Evolutionary conservation across 2,329 filamentous ascomycete genomes (phyloP).

Genomic region (Lasiodiplodia sp.): DNA sequence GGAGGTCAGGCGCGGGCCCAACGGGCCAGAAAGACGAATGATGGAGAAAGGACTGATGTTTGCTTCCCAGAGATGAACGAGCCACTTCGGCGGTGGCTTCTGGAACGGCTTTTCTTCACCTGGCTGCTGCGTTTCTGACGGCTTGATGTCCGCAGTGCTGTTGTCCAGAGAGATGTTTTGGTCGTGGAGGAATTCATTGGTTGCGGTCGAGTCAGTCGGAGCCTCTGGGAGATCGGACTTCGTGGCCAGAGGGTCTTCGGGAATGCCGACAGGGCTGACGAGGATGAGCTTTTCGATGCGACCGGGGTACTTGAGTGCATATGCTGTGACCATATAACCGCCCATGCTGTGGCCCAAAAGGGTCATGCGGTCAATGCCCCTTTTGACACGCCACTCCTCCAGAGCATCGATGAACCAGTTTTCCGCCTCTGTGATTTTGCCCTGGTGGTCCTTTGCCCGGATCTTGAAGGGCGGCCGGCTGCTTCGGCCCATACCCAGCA

Average conservation of each 20-base stretch:
- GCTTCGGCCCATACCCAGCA: conserved; percentile 94
- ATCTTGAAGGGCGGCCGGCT: conserved; percentile 85
- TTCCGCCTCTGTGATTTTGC: conserved; percentile 87
- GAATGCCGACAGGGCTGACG: conserved; percentile 91
- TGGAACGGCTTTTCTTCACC: neutral
- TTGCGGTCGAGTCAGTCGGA: conserved; percentile 61
- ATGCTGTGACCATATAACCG: conserved; percentile 95
- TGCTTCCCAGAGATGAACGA: conserved; percentile 94
- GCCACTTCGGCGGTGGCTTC: conserved; percentile 70
- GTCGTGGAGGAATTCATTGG: conserved; percentile 68
- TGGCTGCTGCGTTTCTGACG: conserved; percentile 48
- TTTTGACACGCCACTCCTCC: conserved; percentile 91
- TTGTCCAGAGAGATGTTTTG: neutral
- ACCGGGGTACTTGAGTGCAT: conserved; percentile 95
- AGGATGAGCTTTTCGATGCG: conserved; percentile 95
- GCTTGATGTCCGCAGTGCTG: conserved; percentile 48
- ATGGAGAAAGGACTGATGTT: conserved; percentile 95
- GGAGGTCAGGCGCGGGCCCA: conserved; percentile 90
- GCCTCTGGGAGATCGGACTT: conserved; percentile 80
- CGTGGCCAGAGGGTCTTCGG: conserved; percentile 90
- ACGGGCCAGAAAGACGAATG: conserved; percentile 83
- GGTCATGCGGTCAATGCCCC: conserved; percentile 91
- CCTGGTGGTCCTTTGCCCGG: conserved; percentile 78
- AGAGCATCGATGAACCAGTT: conserved; percentile 95
- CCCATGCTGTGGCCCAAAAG: conserved; percentile 92